Evolutionary conservation across 129 eudicot genomes (phyloP).

Genomic region (Cynara cardunculus): DNA sequence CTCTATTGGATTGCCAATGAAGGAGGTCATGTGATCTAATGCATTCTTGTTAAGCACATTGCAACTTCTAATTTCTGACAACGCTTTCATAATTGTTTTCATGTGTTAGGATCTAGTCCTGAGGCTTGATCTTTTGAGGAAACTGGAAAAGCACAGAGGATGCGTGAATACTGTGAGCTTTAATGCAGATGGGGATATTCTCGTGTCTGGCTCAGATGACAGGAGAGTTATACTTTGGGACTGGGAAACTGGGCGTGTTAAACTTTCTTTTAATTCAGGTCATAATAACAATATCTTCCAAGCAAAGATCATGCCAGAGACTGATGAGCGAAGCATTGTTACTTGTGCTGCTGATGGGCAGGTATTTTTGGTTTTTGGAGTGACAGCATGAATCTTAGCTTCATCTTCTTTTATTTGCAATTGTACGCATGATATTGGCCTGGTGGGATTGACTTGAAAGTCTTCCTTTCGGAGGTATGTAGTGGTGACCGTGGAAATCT

Average conservation of each 20-base stretch:
- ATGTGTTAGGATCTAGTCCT: conserved; percentile 71
- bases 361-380: conserved; percentile 36
- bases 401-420: background rate
- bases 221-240: conserved; percentile 79
- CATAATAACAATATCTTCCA: conserved; percentile 75
- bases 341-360: conserved; percentile 96
- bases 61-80: background rate
- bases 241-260: conserved; percentile 70
- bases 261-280: conserved; percentile 72
- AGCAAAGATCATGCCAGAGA: conserved; percentile 80
- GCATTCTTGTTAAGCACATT: background rate
- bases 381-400: background rate
- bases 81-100: background rate
- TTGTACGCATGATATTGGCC: background rate
- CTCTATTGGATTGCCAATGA: conserved; percentile 1
- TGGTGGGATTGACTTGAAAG: background rate
- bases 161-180: conserved; percentile 86
- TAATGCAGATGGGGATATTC: conserved; percentile 62
- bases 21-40: background rate
- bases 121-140: conserved; percentile 58
- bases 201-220: conserved; percentile 89
- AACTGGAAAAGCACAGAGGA: conserved; percentile 72
- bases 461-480: background rate
- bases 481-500: background rate
- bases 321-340: conserved; percentile 70